Evolutionary conservation across 306 rosid genomes (phyloP), one percentile per base, ranked within the genome.

Genomic region (Begonia peltatifolia): DNA sequence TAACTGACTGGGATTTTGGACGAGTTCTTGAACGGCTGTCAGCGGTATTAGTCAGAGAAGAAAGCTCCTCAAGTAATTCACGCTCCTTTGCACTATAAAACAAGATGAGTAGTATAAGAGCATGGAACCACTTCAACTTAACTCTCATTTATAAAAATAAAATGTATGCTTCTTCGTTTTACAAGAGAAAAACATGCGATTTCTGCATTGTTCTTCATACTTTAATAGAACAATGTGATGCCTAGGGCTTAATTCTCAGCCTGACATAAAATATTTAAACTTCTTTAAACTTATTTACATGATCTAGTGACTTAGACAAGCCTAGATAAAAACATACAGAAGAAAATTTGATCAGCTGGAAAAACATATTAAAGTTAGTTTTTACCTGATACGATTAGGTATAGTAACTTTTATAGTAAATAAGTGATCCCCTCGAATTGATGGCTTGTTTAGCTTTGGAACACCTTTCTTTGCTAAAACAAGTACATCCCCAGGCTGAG

Each of bases 351-450:
- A 6, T 30, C 6, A 5, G 8, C 7, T 30, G 38, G 38, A 30
- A 30, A 30, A 30, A 30, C 38, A 6, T 3, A 59, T n/a, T 12
- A 42, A 2, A 11, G 14, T 10, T 44, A 44, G 13, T 17, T 58
- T 12, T 46, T 75, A 90, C 99, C 99, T 85, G 58, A 84, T 59
- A 51, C 92, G 88, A 59, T 80, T 86, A 42, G 99, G 95, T 69
- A 90, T 78, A 17, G 88, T 73, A 57, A 90, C 92, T 75, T 90
- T 80, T 53, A 90, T 79, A 13, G 79, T 80, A 69, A 90, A 83
- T 67, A 90, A 64, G 77, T 90, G 99, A 63, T 90, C 95, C 5
- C 99, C 95, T 18, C 99, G 95, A 54, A 90, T 76, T 42, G 95
- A 80, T 18, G 95, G 83, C 60, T 76, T 86, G 76, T 83, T 90